Percentiles rank a stretch among this genome's conserved stretches.
Evolutionary conservation across 1,139 yeast genomes (phyloP).

Genomic region (Geotrichum bryndzae): DNA sequence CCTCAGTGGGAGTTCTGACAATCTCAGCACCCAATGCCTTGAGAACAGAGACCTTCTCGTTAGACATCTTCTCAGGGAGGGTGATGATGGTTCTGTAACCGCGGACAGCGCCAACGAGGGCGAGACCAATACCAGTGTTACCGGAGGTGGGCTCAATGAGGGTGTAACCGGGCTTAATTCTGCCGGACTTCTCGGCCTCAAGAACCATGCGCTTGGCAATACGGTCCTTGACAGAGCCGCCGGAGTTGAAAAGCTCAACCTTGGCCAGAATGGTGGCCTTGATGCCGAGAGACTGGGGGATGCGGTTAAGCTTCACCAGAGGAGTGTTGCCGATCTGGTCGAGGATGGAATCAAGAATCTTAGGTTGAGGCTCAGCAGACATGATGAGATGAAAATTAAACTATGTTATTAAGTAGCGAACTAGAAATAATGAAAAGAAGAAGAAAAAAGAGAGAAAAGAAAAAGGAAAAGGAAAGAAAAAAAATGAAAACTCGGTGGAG

Average conservation of each 20-base stretch:
- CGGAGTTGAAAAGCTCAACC: constrained; percentile 62
- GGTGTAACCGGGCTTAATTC: constrained; percentile 79
- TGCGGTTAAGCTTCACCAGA: constrained; percentile 61
- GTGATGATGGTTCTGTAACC: constrained; percentile 87
- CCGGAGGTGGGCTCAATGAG: constrained; percentile 88
- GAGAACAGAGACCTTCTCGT: constrained; percentile 81
- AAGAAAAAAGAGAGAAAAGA: not conserved
- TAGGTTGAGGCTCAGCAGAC: constrained; percentile 12
- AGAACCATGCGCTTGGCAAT: constrained; percentile 60
- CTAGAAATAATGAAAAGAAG: not conserved
- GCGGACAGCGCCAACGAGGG: constrained; percentile 78
- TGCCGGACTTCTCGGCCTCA: constrained; percentile 74
- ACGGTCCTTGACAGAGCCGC: constrained; percentile 67
- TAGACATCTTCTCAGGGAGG: constrained; percentile 88
- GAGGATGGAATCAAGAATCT: constrained; percentile 35
- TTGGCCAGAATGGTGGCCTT: constrained; percentile 52
- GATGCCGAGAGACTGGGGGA: constrained; percentile 73
- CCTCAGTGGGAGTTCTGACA: constrained; percentile 87
- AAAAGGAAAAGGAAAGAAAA: not conserved
- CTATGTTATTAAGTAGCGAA: not conserved
- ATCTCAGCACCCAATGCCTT: constrained; percentile 89
- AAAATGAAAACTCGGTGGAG: not conserved
- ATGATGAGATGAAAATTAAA: not conserved
- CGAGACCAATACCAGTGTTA: constrained; percentile 72
- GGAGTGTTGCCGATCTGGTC: constrained; percentile 84